These are phyloP conservation scores for Barbarea vulgaris DNA, from an alignment of 345 rosid species.

Conservation along the genomic window DNA sequence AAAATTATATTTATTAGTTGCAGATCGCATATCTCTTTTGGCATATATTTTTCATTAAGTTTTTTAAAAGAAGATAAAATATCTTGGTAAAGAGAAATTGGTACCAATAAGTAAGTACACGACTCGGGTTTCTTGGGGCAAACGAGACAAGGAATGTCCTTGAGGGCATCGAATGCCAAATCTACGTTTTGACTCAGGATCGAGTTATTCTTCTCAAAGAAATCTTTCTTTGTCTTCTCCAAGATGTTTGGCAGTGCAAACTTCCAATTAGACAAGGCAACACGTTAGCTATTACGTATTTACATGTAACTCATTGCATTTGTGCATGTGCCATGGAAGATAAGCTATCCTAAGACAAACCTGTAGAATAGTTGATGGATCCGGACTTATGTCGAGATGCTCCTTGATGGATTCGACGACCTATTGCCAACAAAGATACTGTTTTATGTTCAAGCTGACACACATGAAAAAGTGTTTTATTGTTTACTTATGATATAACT, in stretches of 20 bases:
- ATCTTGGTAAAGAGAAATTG: neutral
- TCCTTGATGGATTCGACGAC: conserved; percentile 48
- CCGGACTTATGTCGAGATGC: conserved; percentile 41
- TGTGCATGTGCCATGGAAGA: neutral
- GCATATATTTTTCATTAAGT: neutral
- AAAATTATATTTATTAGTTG: neutral
- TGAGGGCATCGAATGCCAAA: conserved; percentile 43
- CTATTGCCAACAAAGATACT: conserved; percentile 28
- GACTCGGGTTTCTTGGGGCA: conserved; percentile 66
- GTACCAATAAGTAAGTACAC: conserved; percentile 68
- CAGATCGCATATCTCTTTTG: neutral
- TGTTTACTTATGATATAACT: neutral
- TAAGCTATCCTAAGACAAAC: conserved; percentile 27
- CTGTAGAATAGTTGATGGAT: conserved; percentile 61
- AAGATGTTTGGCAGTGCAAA: conserved; percentile 68
- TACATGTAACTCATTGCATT: neutral
- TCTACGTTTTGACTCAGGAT: conserved; percentile 52
- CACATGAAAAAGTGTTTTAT: neutral
- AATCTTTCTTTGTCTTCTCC: conserved; percentile 55
- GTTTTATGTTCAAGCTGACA: neutral
- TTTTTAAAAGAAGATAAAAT: neutral
- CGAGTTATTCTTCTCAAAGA: conserved; percentile 48
- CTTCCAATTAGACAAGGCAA: conserved; percentile 39
- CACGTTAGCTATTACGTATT: neutral
- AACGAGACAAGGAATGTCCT: conserved; percentile 60